These are phyloP conservation scores for Fusarium sacchari DNA, from an alignment of 2,329 filamentous ascomycete species.

Conservation along the genomic window DNA sequence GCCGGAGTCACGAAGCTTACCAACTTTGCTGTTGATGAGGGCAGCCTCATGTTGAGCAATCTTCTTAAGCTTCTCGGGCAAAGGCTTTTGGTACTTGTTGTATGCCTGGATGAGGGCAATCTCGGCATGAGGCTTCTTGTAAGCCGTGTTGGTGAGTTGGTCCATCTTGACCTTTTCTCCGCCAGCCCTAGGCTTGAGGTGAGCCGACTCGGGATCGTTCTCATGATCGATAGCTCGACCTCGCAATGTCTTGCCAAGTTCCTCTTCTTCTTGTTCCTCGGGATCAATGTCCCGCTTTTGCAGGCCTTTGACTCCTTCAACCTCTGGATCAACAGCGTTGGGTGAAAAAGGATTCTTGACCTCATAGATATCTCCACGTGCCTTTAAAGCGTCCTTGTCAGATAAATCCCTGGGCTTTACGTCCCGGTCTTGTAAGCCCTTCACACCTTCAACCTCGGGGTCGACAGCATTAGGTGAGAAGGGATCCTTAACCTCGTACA, in stretches of 20 bases:
- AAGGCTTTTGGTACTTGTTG: constrained; percentile 50
- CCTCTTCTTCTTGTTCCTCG: constrained; percentile 2
- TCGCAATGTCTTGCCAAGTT: background rate
- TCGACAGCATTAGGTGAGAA: background rate
- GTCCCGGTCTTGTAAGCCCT: background rate
- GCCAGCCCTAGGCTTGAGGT: constrained; percentile 7
- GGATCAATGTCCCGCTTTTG: background rate
- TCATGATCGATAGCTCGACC: constrained; percentile 6
- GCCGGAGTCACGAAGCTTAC: background rate
- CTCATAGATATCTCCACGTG: background rate
- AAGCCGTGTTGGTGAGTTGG: constrained; percentile 50
- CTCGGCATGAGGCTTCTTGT: constrained; percentile 47
- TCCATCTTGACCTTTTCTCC: constrained; percentile 44
- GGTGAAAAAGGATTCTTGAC: background rate
- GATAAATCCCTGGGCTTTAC: background rate
- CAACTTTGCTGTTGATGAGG: constrained; percentile 40
- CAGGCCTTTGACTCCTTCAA: background rate
- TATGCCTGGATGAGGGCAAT: constrained; percentile 47
- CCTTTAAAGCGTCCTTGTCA: background rate
- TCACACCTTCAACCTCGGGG: constrained; percentile 7
- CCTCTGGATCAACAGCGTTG: constrained; percentile 3
- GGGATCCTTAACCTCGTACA: background rate
- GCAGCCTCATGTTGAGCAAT: constrained; percentile 34
- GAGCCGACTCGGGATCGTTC: background rate
- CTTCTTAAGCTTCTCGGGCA: constrained; percentile 43